Evolutionary conservation across 495 filamentous ascomycete species (phyloP), one percentile per base, ranked within the genome.

Genomic region (Aspergillus nidulans): DNA sequence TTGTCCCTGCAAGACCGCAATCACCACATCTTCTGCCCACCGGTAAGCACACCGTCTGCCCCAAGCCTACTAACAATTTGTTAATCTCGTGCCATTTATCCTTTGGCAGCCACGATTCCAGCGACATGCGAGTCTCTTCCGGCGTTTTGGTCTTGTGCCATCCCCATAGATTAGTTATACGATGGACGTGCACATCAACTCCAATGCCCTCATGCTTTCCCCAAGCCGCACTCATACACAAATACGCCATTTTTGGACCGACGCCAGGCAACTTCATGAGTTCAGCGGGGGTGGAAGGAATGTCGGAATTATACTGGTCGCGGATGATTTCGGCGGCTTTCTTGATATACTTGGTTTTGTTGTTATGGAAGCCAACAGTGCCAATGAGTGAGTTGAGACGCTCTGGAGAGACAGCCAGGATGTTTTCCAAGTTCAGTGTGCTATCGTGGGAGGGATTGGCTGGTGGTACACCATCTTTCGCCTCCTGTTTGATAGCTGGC

Each of bases 41-140:
- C 1, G 92, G 90, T 57, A 90, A 66, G 71, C 94, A 96, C 4
- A 92, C 84, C 8, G 85, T 87, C 81, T 96, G 92, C 2, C 92
- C 92, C 55, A 96, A 80, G 1, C 92, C 92, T 40, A 97, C 92
- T 46, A 97, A 77, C 67, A 97, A 69, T 72, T 88, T 85, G 65
- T 97, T 97, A 64, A 97, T 95, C 70, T 95, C 91, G 70, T 91
- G 89, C 92, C 94, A 96, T 64, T 82, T 84, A 20, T 96, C 91
- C 56, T 71, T 77, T 7, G 92, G 92, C 56, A 97, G 71, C 91
- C 92, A 97, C 1, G 76, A 74, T 77, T 97, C 80, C 55, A 98
- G 69, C 30, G 85, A 82, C 36, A 73, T 64, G 30, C 94, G 79
- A 24, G 94, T 97, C 61, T 91, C 89, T 73, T 97, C 92, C 0